Base-by-base conservation (phyloP, 2,329 filamentous ascomycete species). In the Monilinia fructicola region DNA sequence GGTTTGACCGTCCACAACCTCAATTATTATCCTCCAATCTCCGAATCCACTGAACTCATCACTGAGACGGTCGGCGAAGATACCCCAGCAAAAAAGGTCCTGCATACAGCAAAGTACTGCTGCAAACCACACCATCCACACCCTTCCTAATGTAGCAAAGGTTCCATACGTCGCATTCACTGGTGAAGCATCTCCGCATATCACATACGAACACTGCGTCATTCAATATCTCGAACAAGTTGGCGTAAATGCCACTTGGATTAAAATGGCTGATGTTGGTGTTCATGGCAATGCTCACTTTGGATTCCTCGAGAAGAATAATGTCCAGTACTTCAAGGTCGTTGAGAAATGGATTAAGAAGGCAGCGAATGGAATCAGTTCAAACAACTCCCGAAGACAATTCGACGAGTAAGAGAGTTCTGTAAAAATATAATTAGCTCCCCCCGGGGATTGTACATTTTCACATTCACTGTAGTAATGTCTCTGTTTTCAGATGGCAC, bases 161-260 rank as follows among this genome's bases (percentile, higher is more conserved):
- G 75, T 74, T 42, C 75, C 76, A 5, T 75, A 75, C 28, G 69
- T 77, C 16, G 71, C 71, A 23, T 69, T 78, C 38, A 76, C 76
- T 3, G 72, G 74, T 28, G 72, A 76, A 62, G 76, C 75, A 2
- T 72, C 71, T 53, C 71, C 71, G 16, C 74, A 77, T 63, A 71
- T 72, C 38, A 74, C 75, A 3, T 76, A 76, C 63, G 75, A 76
- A 61, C 73, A 77, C 54, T 78, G 76, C 66, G 67, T 75, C 2
- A 68, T 77, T 23, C 64, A 69, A 10, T 67, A 69, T 54, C 56
- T 74, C 10, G 67, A 71, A 16, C 71, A 73, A 62, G 70, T 66
- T 21, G 71, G 69, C 28, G 71, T 73, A 0, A 72, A 68, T n/a
- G 61, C 67, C 1, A 69, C 71, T 42, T 73, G 67, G 67, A 71